These are phyloP conservation scores for Fusarium metavorans DNA, from an alignment of 2,329 filamentous ascomycete species.

Conservation along the genomic window DNA sequence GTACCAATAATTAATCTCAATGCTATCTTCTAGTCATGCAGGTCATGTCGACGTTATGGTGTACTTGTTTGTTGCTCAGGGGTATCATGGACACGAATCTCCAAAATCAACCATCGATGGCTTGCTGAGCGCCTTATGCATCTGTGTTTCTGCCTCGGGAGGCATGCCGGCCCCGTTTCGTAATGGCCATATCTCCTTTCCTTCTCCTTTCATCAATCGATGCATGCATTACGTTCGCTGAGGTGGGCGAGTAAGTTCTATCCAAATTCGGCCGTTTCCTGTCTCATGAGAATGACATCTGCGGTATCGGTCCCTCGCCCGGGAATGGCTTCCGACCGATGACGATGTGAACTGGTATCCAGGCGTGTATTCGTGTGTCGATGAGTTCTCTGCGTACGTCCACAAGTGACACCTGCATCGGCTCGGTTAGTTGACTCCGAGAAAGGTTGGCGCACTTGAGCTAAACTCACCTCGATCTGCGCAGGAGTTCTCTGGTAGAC, in stretches of 20 bases:
- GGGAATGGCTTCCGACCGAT: constrained; percentile 63
- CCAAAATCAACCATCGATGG: constrained; percentile 23
- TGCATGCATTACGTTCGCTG: neutral
- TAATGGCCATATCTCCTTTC: neutral
- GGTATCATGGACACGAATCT: constrained; percentile 39
- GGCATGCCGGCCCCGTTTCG: neutral
- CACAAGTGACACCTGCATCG: constrained; percentile 59
- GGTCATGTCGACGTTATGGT: constrained; percentile 39
- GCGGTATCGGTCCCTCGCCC: constrained; percentile 42
- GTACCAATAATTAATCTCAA: constrained; percentile 12
- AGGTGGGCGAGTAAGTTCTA: neutral
- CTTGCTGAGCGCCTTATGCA: constrained; percentile 9
- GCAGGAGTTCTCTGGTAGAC: constrained; percentile 55
- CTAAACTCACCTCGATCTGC: constrained; percentile 60
- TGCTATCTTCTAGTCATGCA: constrained; percentile 37
- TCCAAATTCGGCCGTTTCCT: neutral
- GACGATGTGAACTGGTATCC: constrained; percentile 62
- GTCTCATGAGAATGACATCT: constrained; percentile 26
- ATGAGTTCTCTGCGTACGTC: constrained; percentile 61
- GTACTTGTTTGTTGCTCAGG: constrained; percentile 29
- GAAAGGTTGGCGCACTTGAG: neutral
- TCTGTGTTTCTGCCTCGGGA: neutral
- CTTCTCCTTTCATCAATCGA: neutral
- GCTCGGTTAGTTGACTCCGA: constrained; percentile 21
- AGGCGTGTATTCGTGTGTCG: constrained; percentile 61